Evolutionary conservation across 257 asterid genomes (phyloP), one percentile per base, ranked within the genome.

Genomic region (Parsonsia alboflavescens): DNA sequence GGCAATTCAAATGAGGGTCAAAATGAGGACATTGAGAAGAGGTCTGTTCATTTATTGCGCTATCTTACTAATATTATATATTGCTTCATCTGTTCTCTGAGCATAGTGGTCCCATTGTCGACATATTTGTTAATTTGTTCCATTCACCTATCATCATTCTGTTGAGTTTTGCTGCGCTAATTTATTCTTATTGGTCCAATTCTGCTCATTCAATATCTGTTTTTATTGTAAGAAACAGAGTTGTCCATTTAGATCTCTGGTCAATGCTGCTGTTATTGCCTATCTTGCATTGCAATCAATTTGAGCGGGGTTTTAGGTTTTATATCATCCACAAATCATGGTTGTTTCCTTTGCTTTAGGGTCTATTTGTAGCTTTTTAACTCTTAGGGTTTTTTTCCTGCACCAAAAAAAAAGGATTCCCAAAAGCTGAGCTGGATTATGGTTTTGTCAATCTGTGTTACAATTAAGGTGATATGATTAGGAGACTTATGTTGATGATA

Each of bases 21-120:
- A 63, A 63, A 68, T 52, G 88, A 82, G 67, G 83, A 75, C 21
- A 26, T 22, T 28, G 96, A 94, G 75, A 91, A 88, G 76, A 90
- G 98, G 98, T 92, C 45, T 15, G 78, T 44, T 76, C 62, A 41
- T 62, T 65, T 50, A n/a, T 44, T 52, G 26, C 65, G 9, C 46
- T 67, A 42, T 49, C 44, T 39, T 24, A 63, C 59, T 71, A 30
- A 50, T 57, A 53, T 61, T 42, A 56, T 15, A 11, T 24, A 15
- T 7, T 42, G 49, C 41, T 46, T 74, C 36, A 28, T 46, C 24
- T 77, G 4, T 30, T 68, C 33, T 24, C 24, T 13, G 11, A 58
- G 77, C 56, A 54, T 68, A 45, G 42, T 11, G 46, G 73, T 54
- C 50, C 69, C 41, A n/a, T 41, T 44, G 21, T 56, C 53, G 41